A percentile compares a stretch with the other conserved stretches of the same genome.
Conservation (phyloP, 129 eudicot genomes). For the Gnaphalium uliginosum region DNA sequence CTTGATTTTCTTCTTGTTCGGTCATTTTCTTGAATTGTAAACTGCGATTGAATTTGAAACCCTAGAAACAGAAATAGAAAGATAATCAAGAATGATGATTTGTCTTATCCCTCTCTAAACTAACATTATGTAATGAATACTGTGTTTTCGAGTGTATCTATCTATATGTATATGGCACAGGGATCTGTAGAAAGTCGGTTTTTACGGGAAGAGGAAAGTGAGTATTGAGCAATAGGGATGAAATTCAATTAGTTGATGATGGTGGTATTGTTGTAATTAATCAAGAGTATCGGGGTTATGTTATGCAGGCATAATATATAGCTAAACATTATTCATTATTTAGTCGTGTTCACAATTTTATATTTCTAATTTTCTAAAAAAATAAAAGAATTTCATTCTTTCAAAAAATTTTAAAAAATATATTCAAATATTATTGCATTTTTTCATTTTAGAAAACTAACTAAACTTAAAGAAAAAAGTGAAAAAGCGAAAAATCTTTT, state of each 20-base stretch:
- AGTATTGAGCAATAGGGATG: neutral
- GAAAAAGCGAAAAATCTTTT: too few relatives aligned
- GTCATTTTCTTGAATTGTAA: constrained; percentile 5
- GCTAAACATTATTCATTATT: too few relatives aligned
- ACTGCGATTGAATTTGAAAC: neutral
- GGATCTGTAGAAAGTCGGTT: neutral
- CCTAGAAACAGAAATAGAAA: neutral
- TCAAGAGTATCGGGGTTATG: neutral
- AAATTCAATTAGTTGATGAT: neutral
- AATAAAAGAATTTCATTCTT: too few relatives aligned
- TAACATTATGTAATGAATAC: neutral
- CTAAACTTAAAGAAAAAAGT: too few relatives aligned
- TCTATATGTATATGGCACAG: too few relatives aligned
- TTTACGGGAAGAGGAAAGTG: neutral
- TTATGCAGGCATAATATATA: too few relatives aligned
- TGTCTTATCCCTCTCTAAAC: neutral
- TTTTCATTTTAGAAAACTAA: too few relatives aligned
- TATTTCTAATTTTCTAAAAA: too few relatives aligned
- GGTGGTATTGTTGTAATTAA: neutral
- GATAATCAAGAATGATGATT: neutral
- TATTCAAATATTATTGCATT: too few relatives aligned
- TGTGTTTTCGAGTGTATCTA: neutral
- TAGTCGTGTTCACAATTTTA: too few relatives aligned
- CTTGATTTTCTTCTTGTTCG: constrained; percentile 28
- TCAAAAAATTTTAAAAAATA: too few relatives aligned